These are phyloP conservation scores for Haematococcus lacustris DNA, from an alignment of 139 green algal species.

Conservation along the genomic window DNA sequence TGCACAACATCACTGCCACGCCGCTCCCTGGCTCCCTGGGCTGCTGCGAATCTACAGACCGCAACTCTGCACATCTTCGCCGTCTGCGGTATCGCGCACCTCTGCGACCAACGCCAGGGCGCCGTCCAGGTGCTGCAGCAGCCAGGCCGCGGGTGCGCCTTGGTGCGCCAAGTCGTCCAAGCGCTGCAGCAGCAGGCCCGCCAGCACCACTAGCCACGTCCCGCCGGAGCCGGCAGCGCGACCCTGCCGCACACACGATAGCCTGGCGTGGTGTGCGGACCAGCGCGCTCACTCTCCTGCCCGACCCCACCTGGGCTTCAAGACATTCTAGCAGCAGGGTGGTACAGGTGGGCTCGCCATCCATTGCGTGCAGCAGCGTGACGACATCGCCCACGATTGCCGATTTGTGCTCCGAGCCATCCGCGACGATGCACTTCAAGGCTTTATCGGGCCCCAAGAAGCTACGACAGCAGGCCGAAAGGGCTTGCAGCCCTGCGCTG, in stretches of 20 bases:
- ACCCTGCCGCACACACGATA: neutral
- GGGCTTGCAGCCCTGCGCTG: conserved; percentile 6
- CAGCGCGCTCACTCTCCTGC: neutral
- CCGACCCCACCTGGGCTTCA: neutral
- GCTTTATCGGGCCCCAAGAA: conserved; percentile 12
- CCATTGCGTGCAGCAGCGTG: neutral
- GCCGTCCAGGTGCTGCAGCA: neutral
- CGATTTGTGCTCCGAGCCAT: neutral
- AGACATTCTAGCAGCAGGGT: conserved; percentile 3
- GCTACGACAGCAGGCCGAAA: neutral
- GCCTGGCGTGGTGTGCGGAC: neutral
- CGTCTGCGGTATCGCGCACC: neutral
- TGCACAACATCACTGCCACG: neutral
- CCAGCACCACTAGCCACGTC: conserved; percentile 17
- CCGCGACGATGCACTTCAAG: conserved; percentile 11
- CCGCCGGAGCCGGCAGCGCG: conserved; percentile 2
- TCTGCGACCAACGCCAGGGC: neutral
- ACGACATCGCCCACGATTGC: neutral
- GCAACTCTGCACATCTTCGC: too few relatives aligned
- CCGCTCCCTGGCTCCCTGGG: neutral
- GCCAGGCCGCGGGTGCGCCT: neutral
- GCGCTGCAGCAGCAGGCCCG: conserved; percentile 5
- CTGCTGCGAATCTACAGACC: too few relatives aligned
- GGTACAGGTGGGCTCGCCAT: conserved; percentile 1
- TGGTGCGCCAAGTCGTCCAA: neutral